These are phyloP conservation scores for Neurospora terricola DNA, from an alignment of 495 filamentous ascomycete species.

Conservation along the genomic window DNA sequence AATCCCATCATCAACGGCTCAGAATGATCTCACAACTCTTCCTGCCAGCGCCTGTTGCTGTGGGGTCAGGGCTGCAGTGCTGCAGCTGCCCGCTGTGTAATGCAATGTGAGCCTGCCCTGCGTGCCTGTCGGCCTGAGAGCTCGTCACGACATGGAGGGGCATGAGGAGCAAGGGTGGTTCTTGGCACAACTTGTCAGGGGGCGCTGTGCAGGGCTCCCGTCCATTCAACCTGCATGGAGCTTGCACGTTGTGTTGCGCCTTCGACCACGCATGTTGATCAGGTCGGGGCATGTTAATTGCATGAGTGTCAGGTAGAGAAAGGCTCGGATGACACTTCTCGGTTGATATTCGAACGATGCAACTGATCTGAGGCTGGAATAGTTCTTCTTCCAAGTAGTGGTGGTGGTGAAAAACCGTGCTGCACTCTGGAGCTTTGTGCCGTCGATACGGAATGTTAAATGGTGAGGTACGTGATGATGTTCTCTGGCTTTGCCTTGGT, in stretches of 20 bases:
- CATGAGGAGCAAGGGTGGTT: background rate
- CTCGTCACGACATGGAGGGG: background rate
- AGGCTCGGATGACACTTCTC: background rate
- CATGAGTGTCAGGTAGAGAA: background rate
- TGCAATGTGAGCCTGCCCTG: background rate
- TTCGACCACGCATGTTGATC: background rate
- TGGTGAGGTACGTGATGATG: background rate
- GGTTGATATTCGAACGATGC: background rate
- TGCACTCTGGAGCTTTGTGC: background rate
- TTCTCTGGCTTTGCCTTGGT: background rate
- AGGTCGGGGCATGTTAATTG: background rate
- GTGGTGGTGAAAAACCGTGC: background rate
- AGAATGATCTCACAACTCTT: background rate
- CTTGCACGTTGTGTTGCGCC: background rate
- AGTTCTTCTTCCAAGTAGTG: background rate
- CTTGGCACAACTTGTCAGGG: background rate
- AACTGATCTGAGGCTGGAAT: background rate
- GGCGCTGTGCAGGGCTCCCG: background rate
- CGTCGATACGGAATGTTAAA: background rate
- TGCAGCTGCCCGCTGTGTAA: background rate
- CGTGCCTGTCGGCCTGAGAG: background rate
- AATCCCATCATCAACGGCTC: background rate
- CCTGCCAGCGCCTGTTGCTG: background rate
- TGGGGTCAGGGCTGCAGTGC: background rate
- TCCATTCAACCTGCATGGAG: background rate